Evolutionary conservation across 2,329 filamentous ascomycete species (phyloP).

Genomic region (Apiospora arundinis): DNA sequence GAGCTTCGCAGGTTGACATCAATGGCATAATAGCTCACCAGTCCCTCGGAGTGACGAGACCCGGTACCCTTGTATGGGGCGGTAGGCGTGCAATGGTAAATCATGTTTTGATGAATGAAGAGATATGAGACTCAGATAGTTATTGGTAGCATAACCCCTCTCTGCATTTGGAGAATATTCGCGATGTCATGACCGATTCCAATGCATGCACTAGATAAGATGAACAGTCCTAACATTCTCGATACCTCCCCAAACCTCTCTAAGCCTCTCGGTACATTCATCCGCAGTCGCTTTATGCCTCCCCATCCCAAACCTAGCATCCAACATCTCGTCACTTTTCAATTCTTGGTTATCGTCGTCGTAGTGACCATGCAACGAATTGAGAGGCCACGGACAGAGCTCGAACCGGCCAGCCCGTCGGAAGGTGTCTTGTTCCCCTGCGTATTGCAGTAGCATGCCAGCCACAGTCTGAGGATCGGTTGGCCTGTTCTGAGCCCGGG

Average conservation of each 20-base stretch:
- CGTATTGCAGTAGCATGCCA: neutral
- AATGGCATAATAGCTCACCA: no score
- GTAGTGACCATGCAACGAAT: neutral
- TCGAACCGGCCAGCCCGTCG: neutral
- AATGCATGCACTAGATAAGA: neutral
- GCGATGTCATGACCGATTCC: no score
- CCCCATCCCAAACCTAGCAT: neutral
- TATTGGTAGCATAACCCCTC: no score
- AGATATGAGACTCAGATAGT: no score
- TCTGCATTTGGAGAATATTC: no score
- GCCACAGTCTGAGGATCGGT: neutral
- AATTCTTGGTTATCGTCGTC: neutral
- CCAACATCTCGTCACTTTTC: neutral
- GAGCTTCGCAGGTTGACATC: neutral
- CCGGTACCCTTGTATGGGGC: no score
- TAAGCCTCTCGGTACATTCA: neutral
- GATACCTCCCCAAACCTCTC: neutral
- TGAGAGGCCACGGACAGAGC: neutral
- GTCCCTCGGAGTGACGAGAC: no score
- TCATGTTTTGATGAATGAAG: no score
- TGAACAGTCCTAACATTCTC: neutral
- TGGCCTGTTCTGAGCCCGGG: accelerated
- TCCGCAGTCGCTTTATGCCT: neutral
- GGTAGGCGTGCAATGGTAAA: no score
- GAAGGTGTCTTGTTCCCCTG: neutral